phyloP scores from a whole-genome alignment of 148 eudicot species.

The Rhododendron williamsianum region DNA sequence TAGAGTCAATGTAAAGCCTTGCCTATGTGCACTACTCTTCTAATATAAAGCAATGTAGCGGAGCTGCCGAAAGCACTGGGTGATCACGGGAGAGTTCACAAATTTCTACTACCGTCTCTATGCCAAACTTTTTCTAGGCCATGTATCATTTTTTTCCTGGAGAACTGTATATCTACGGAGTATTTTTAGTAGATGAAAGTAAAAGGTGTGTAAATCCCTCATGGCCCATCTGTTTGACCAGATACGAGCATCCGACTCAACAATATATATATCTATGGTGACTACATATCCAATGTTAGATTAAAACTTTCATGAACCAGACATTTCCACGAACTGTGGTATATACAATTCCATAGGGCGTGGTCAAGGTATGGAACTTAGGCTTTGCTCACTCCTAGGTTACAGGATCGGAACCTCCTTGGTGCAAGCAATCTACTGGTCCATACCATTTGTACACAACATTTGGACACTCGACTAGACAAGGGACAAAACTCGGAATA shows the following conservation, averaged over 20 bases:
- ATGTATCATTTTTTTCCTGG: neutral
- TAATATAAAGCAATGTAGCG: neutral
- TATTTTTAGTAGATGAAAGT: neutral
- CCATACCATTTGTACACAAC: too few relatives aligned
- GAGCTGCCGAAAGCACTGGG: neutral
- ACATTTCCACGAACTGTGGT: neutral
- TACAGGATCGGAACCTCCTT: neutral
- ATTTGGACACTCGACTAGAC: too few relatives aligned
- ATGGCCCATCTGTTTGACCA: neutral
- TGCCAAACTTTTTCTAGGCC: neutral
- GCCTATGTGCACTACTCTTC: neutral
- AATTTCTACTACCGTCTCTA: neutral
- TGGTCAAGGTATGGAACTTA: neutral
- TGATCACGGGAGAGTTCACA: neutral
- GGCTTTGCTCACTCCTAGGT: neutral
- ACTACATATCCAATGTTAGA: neutral
- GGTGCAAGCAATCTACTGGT: neutral
- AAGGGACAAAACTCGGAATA: too few relatives aligned
- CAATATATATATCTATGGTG: neutral
- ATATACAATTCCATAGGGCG: neutral
- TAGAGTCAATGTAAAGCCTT: neutral
- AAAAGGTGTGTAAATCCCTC: neutral
- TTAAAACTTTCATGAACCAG: neutral
- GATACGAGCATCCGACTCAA: neutral
- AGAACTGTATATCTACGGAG: neutral